Conservation (phyloP, 352 stramenopile genomes). For the Phytophthora syringae region DNA sequence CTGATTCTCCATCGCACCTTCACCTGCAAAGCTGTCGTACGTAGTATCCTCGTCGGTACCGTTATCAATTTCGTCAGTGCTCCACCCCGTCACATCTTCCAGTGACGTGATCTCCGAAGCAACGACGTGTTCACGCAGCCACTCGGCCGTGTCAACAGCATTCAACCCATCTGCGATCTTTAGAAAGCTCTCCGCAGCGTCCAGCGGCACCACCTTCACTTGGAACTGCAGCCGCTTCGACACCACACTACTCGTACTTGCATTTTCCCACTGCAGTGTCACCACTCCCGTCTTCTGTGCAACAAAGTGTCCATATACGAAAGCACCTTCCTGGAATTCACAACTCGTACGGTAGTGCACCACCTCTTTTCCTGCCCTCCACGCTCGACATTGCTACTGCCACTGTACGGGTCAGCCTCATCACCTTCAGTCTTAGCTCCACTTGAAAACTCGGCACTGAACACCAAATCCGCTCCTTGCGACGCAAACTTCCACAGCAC, state of each 20-base stretch:
- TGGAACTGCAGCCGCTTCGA: conserved; percentile 53
- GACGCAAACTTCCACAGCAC: conserved; percentile 56
- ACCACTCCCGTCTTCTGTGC: conserved; percentile 24
- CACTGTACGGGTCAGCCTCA: conserved; percentile 36
- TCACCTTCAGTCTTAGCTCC: not conserved
- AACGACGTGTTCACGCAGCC: conserved; percentile 24
- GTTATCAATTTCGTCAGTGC: conserved; percentile 11
- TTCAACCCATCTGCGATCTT: conserved; percentile 20
- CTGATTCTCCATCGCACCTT: conserved; percentile 15
- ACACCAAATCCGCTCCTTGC: conserved; percentile 35
- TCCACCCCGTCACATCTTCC: conserved; percentile 30
- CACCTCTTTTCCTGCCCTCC: conserved; percentile 15
- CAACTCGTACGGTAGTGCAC: conserved; percentile 42
- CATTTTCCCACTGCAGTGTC: conserved; percentile 54
- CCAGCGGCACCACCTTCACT: conserved; percentile 25
- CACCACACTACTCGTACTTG: conserved; percentile 48
- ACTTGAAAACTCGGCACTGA: conserved; percentile 34
- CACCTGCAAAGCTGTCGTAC: conserved; percentile 2
- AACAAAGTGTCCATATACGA: conserved; percentile 44
- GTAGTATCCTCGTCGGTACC: conserved; percentile 7
- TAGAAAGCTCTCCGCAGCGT: conserved; percentile 7
- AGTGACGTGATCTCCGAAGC: conserved; percentile 26
- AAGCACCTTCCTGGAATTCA: conserved; percentile 16
- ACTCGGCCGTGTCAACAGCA: conserved; percentile 17
- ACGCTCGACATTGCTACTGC: not conserved